These are phyloP conservation scores for Coelastrella sp. DNA, from an alignment of 139 green algal genomes.

Conservation along the genomic window DNA sequence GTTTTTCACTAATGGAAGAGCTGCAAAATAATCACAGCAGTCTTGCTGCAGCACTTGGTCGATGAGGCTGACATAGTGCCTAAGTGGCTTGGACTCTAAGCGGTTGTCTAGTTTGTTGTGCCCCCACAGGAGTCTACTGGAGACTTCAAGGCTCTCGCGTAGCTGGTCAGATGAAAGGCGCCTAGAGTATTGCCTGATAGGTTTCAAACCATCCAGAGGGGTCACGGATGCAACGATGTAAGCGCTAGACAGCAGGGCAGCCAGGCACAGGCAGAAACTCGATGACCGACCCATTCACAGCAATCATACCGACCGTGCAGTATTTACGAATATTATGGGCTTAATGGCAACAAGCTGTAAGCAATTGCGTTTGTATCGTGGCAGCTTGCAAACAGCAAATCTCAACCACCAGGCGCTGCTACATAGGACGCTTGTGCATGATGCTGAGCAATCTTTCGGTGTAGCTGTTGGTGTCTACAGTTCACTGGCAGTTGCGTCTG, in stretches of 20 bases:
- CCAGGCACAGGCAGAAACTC: not conserved
- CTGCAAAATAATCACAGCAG: conserved; percentile 45
- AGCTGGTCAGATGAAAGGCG: not conserved
- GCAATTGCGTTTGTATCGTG: no score
- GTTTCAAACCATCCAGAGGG: not conserved
- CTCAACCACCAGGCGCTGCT: no score
- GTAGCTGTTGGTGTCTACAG: no score
- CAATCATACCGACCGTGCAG: no score
- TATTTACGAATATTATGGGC: no score
- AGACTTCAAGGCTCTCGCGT: not conserved
- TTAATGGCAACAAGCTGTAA: no score
- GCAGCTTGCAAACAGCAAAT: no score
- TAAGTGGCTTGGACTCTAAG: not conserved
- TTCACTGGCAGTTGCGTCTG: no score
- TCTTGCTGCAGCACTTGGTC: conserved; percentile 4
- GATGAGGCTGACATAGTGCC: conserved; percentile 1
- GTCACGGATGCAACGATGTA: not conserved
- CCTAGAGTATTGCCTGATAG: not conserved
- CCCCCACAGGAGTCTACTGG: not conserved
- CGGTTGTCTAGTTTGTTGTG: conserved; percentile 23
- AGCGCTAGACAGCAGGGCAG: not conserved
- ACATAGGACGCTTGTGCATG: no score
- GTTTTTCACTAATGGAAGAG: not conserved
- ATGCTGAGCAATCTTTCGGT: no score
- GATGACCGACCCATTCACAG: not conserved